Conservation (phyloP, 2,329 filamentous ascomycete species). For the Triangularia setosa region DNA sequence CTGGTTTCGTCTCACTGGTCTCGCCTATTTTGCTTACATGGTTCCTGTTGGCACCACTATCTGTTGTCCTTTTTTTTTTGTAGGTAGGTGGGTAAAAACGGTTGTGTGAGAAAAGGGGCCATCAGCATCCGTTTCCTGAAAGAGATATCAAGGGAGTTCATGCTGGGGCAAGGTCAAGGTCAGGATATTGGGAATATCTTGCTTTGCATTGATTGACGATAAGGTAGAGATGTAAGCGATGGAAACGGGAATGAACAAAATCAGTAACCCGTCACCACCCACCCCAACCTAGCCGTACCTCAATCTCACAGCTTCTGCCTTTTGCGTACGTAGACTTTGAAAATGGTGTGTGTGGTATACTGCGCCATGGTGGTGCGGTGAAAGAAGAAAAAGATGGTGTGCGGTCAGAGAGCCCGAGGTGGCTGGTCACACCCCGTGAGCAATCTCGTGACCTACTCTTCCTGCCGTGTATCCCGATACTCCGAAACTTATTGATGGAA, state of each 20-base stretch:
- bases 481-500: neutral
- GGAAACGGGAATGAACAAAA: neutral
- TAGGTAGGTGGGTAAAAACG: neutral
- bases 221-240: too few relatives aligned
- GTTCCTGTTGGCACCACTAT: too few relatives aligned
- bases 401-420: neutral
- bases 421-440: neutral
- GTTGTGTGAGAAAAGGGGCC: neutral
- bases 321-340: too few relatives aligned
- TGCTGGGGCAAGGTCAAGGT: too few relatives aligned
- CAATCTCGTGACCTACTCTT: slow-evolving; percentile 12
- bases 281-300: too few relatives aligned
- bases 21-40: neutral
- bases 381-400: neutral
- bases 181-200: too few relatives aligned
- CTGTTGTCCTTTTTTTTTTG: neutral
- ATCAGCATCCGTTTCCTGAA: neutral
- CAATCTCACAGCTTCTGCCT: too few relatives aligned
- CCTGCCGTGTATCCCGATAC: slow-evolving; percentile 13
- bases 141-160: neutral
- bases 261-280: neutral
- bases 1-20: neutral
- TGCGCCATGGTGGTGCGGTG: too few relatives aligned
- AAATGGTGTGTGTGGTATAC: neutral
- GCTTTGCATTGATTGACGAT: too few relatives aligned